Percentiles rank a stretch among this genome's conserved stretches.
phyloP scores from a whole-genome alignment of 805 yeast genomes.

The Huiozyma sinensis region DNA sequence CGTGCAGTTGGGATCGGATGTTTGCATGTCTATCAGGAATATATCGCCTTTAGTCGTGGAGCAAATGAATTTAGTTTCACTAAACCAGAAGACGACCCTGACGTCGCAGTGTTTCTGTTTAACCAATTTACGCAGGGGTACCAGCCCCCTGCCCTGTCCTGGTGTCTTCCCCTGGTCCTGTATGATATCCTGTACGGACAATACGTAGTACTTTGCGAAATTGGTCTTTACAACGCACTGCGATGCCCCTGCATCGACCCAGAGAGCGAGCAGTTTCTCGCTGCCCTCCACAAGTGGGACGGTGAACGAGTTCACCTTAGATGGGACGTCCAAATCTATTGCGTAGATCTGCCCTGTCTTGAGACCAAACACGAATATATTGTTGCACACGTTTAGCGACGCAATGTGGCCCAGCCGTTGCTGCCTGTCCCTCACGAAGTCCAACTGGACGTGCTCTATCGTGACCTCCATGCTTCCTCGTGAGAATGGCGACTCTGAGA shows the following conservation, averaged over 20 bases:
- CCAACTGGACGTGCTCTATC: conserved; percentile 35
- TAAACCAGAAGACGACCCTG: conserved; percentile 15
- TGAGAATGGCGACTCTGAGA: too few species aligned
- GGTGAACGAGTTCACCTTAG: conserved; percentile 37
- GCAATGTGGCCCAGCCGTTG: conserved; percentile 28
- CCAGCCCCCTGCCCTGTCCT: background rate
- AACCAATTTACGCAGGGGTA: conserved; percentile 9
- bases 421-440: conserved; percentile 38
- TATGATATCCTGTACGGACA: conserved; percentile 2
- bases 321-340: conserved; percentile 59
- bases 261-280: conserved; percentile 16
- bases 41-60: conserved; percentile 19
- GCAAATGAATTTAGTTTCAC: conserved; percentile 9
- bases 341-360: conserved; percentile 44
- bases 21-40: conserved; percentile 3
- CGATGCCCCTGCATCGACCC: conserved; percentile 18
- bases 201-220: conserved; percentile 21
- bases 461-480: conserved; percentile 13
- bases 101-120: conserved; percentile 18
- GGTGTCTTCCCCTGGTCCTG: background rate
- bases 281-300: conserved; percentile 21
- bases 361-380: conserved; percentile 45
- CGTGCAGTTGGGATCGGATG: background rate
- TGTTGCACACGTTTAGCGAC: conserved; percentile 43
- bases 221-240: conserved; percentile 21